These are phyloP conservation scores for Anthracocystis setariae DNA, from an alignment of 1,284 basidiomycete genomes.

Conservation along the genomic window DNA sequence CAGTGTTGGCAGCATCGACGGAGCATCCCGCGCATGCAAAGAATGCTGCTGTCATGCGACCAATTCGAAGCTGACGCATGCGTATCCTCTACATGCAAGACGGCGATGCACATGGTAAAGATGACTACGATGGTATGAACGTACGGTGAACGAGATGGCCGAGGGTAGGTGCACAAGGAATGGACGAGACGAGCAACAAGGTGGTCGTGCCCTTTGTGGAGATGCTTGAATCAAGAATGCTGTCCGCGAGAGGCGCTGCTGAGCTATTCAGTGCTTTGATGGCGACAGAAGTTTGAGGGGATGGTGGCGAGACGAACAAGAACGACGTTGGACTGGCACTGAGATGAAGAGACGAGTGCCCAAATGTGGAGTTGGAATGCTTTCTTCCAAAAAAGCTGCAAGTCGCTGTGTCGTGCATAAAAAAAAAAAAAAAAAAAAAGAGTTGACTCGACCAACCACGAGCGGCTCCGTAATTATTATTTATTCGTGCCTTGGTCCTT, in stretches of 20 bases:
- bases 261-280: too few relatives aligned
- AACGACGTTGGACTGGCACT: not conserved
- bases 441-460: conserved; percentile 18
- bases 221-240: not conserved
- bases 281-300: not conserved
- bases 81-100: not conserved
- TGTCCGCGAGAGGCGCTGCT: not conserved
- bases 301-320: conserved; percentile 3
- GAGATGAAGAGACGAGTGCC: not conserved
- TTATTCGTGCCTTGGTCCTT: conserved; percentile 4
- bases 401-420: conserved; percentile 3
- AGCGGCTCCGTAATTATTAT: conserved; percentile 13
- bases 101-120: not conserved
- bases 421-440: too few relatives aligned
- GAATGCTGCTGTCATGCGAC: too few relatives aligned
- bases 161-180: not conserved
- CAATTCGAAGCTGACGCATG: not conserved
- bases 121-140: not conserved
- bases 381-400: conserved; percentile 26
- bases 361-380: conserved; percentile 3
- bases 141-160: conserved; percentile 12
- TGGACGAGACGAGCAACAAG: not conserved
- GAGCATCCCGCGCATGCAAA: too few relatives aligned
- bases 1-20: not conserved
- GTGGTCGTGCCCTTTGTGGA: not conserved